phyloP scores from a whole-genome alignment of 2,329 filamentous ascomycete species.

The Fusarium papillatum region DNA sequence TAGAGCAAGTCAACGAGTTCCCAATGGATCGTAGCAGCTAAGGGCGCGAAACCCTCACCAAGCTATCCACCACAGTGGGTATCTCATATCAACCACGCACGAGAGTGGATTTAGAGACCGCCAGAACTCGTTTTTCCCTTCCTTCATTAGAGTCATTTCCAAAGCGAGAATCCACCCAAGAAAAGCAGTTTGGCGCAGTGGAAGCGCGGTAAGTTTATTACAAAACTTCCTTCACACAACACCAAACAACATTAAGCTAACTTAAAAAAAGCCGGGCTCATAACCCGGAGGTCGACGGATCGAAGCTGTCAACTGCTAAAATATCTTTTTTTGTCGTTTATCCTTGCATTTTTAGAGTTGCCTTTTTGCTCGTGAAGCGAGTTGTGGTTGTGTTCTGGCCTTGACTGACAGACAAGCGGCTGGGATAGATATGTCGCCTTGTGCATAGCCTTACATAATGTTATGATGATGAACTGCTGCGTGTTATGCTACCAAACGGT shows the following conservation, averaged over 20 bases:
- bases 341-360: neutral
- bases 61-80: neutral
- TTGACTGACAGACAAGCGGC: neutral
- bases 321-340: neutral
- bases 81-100: neutral
- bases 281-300: slow-evolving; percentile 40
- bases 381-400: neutral
- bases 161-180: neutral
- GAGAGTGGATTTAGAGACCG: neutral
- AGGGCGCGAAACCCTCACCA: neutral
- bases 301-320: slow-evolving; percentile 37
- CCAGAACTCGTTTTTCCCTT: neutral
- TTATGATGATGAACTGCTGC: neutral
- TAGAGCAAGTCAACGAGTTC: neutral
- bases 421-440: neutral
- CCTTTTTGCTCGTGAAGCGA: neutral
- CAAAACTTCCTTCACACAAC: too few relatives aligned
- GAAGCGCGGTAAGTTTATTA: slow-evolving; percentile 22
- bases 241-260: too few relatives aligned
- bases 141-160: neutral
- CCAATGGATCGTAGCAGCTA: neutral
- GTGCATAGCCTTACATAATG: neutral
- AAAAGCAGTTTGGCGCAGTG: slow-evolving; percentile 38
- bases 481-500: neutral
- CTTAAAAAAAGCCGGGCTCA: slow-evolving; percentile 33